A percentile compares a stretch with the other conserved stretches of the same genome.
Conservation (phyloP, 1,284 basidiomycete species). For the Boletus smithii region DNA sequence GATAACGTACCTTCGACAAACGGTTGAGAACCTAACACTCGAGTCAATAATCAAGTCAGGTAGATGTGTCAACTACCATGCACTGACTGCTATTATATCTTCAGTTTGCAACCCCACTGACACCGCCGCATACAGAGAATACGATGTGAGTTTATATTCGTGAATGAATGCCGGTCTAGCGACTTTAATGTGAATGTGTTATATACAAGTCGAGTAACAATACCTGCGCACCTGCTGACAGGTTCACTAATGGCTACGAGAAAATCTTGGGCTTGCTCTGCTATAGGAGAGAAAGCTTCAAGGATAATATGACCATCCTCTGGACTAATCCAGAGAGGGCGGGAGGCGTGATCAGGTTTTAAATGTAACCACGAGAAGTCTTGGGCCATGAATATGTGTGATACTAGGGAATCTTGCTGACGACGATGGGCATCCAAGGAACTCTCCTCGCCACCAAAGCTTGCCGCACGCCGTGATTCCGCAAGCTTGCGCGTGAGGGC, state of each 20-base stretch:
- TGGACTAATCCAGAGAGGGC: slow-evolving; percentile 94
- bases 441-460: slow-evolving; percentile 39
- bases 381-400: slow-evolving; percentile 74
- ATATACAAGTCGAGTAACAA: slow-evolving; percentile 26
- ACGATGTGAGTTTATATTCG: slow-evolving; percentile 98
- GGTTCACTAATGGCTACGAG: slow-evolving; percentile 98
- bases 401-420: slow-evolving; percentile 69
- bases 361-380: slow-evolving; percentile 85
- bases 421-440: slow-evolving; percentile 58
- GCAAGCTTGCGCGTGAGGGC: slow-evolving; percentile 74
- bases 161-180: slow-evolving; percentile 94
- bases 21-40: slow-evolving; percentile 71
- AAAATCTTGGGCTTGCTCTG: slow-evolving; percentile 98
- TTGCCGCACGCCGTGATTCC: slow-evolving; percentile 48
- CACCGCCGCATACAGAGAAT: slow-evolving; percentile 97
- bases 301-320: slow-evolving; percentile 93
- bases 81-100: slow-evolving; percentile 94
- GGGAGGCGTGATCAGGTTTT: slow-evolving; percentile 84
- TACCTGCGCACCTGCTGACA: slow-evolving; percentile 82
- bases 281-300: slow-evolving; percentile 94
- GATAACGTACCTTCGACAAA: slow-evolving; percentile 68
- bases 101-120: slow-evolving; percentile 97
- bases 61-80: slow-evolving; percentile 21
- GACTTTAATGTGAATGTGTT: slow-evolving; percentile 27
- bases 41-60: slow-evolving; percentile 11